A percentile compares a stretch with the other conserved stretches of the same genome.
These are phyloP conservation scores for Dothidotthia symphoricarpi DNA, from an alignment of 2,329 filamentous ascomycete genomes.

Conservation along the genomic window DNA sequence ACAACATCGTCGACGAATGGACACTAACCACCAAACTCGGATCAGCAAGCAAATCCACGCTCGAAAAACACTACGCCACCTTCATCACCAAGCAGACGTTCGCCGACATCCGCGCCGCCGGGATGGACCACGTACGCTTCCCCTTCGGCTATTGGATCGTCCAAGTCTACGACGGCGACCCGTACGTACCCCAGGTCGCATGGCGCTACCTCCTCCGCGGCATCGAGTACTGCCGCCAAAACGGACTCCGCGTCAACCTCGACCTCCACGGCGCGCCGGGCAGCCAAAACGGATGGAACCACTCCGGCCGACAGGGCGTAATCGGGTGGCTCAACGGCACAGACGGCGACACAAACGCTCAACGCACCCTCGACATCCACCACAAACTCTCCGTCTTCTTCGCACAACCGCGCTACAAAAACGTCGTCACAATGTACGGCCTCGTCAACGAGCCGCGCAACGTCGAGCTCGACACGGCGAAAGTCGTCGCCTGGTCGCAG, in stretches of 20 bases:
- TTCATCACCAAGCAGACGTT: constrained; percentile 87
- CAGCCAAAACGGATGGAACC: constrained; percentile 97
- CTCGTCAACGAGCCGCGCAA: constrained; percentile 93
- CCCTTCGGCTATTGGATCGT: constrained; percentile 96
- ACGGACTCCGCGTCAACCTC: constrained; percentile 88
- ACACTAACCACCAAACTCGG: constrained; percentile 74
- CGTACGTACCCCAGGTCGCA: constrained; percentile 80
- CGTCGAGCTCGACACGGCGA: constrained; percentile 60
- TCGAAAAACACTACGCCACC: constrained; percentile 89
- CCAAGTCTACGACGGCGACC: constrained; percentile 77
- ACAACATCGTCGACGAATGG: constrained; percentile 81
- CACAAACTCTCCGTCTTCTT: constrained; percentile 88
- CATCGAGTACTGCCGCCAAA: constrained; percentile 91
- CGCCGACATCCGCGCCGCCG: constrained; percentile 77
- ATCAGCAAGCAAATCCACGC: constrained; percentile 58
- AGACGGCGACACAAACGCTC: constrained; percentile 71
- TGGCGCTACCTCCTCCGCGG: constrained; percentile 92
- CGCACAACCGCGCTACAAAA: constrained; percentile 86
- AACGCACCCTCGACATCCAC: constrained; percentile 84
- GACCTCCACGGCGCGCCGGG: constrained; percentile 91
- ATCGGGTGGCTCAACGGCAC: constrained; percentile 93
- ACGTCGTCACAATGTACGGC: constrained; percentile 89
- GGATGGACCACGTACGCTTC: constrained; percentile 95
- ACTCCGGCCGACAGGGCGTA: constrained; percentile 76
- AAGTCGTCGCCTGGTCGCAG: constrained; percentile 77